phyloP scores from a whole-genome alignment of 2,329 filamentous ascomycete genomes.

The Fusarium sp. region DNA sequence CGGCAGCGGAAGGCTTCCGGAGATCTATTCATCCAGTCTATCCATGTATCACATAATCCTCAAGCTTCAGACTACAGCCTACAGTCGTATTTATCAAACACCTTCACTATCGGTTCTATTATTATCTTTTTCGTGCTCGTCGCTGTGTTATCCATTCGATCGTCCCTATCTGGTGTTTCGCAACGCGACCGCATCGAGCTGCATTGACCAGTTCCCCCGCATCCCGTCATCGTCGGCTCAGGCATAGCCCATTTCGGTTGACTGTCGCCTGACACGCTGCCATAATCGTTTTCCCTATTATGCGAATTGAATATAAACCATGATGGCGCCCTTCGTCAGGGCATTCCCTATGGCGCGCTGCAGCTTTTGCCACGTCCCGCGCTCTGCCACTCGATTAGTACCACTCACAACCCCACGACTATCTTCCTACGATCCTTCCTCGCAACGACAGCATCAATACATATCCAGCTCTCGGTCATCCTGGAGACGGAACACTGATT shows the following conservation, averaged over 20 bases:
- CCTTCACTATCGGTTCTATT: background rate
- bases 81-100: background rate
- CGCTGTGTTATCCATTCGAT: conserved; percentile 15
- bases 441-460: conserved; percentile 42
- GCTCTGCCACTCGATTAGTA: conserved; percentile 8
- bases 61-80: background rate
- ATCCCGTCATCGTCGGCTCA: conserved; percentile 42
- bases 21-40: conserved; percentile 5
- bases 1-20: conserved; percentile 17
- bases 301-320: conserved; percentile 35
- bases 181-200: conserved; percentile 34
- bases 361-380: conserved; percentile 23
- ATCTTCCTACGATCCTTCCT: background rate
- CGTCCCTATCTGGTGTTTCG: conserved; percentile 22
- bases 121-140: background rate
- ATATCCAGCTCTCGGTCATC: conserved; percentile 41
- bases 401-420: conserved; percentile 6
- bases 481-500: conserved; percentile 59
- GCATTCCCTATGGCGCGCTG: conserved; percentile 34
- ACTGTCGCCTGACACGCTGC: conserved; percentile 32
- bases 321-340: conserved; percentile 44
- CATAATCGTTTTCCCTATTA: conserved; percentile 30
- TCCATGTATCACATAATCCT: conserved; percentile 6
- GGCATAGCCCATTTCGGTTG: conserved; percentile 33
- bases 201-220: conserved; percentile 35